Percentiles rank a stretch among this genome's conserved stretches.
Evolutionary conservation across 495 filamentous ascomycete species (phyloP).

Genomic region (Chlorociboria aeruginascens): DNA sequence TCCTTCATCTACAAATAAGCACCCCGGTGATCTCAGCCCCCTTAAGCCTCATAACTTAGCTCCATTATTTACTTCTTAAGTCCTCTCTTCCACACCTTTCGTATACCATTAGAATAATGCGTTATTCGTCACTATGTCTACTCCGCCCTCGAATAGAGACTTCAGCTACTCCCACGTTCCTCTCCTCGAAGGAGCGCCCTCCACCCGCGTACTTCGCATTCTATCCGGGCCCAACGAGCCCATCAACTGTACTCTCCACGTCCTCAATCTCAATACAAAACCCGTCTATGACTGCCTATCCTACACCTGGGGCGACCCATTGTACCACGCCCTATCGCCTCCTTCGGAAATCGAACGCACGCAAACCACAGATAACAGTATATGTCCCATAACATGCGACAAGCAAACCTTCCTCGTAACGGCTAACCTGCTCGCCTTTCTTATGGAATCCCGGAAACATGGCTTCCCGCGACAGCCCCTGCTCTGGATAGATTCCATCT

Average conservation of each 20-base stretch:
- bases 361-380: no score
- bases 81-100: no score
- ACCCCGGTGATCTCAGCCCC: no score
- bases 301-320: conserved; percentile 8
- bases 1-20: no score
- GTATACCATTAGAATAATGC: no score
- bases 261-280: not conserved
- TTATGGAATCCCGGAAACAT: not conserved
- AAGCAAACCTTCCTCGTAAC: not conserved
- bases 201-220: not conserved
- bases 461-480: not conserved
- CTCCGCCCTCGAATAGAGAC: no score
- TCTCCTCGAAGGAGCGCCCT: no score
- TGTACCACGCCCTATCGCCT: not conserved
- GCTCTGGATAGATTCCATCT: conserved; percentile 12
- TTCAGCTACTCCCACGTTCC: no score
- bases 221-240: not conserved
- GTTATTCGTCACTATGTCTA: no score
- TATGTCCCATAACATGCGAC: not conserved
- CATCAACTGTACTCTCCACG: conserved; percentile 1
- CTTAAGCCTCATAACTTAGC: no score
- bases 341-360: not conserved
- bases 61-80: no score
- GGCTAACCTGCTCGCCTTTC: conserved; percentile 1
- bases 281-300: conserved; percentile 3